Evolutionary conservation across 495 filamentous ascomycete genomes (phyloP), one percentile per base, ranked within the genome.

Genomic region (Hyphodiscus hymeniophilus): DNA sequence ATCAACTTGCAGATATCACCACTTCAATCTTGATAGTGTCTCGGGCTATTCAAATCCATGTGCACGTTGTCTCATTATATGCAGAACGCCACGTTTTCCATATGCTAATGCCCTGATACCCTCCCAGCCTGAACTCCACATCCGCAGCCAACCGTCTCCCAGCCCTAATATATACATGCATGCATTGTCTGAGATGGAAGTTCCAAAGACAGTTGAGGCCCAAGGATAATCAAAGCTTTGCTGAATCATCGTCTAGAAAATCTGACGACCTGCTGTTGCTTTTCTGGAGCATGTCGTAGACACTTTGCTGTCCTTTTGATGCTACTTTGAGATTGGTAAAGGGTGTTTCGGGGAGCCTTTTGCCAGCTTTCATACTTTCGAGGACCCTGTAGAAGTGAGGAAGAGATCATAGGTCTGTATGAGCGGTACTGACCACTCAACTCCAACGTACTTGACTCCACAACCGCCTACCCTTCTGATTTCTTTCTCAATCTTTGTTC

Each of bases 401-500:
- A 8, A 34, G 45, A 45, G 11, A 52, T 21, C 43, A 52, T 8
- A 7, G 39, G 7, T 41, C 36, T 11, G 10, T 5, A 24, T 30
- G 44, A 6, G 5, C 48, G 22, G 51, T 42, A 70, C 72, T 51
- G 60, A 87, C 90, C 92, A 97, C 54, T 94, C 83, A 12, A 83
- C 87, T 32, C 72, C 73, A 40, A 98, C 86, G 60, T 82, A 86
- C 71, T 80, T 94, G n/a, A 95, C 68, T 11, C 75, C 80, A 40
- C 69, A 68, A 3, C 80, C 81, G 17, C 79, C 75, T 3, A 81
- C 69, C 35, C 69, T 66, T 31, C 63, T 59, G 44, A 95, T 83
- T 63, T 95, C 90, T 60, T 78, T 85, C 60, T 97, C 82, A 16
- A 94, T 63, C 66, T 97, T 97, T 31, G 74, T 69, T 8, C 75